Evolutionary conservation across 345 rosid species (phyloP).

Genomic region (Euclidium syriacum): DNA sequence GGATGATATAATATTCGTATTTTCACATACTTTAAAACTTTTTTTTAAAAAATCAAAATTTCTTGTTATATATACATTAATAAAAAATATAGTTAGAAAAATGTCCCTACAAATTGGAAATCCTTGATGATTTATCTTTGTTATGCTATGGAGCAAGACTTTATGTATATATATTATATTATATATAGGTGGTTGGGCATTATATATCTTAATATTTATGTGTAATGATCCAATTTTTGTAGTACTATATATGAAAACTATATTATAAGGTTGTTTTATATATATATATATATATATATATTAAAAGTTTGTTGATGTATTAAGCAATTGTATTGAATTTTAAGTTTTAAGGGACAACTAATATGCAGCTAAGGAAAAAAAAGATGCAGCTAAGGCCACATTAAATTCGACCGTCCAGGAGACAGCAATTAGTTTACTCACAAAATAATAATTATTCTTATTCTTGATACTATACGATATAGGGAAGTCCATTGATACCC

Average conservation of each 20-base stretch:
- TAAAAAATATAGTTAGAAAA: too few species aligned
- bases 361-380: slow-evolving; percentile 31
- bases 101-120: too few species aligned
- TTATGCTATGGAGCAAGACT: too few species aligned
- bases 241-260: not conserved
- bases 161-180: too few species aligned
- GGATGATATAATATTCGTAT: too few species aligned
- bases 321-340: not conserved
- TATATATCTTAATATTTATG: too few species aligned
- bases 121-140: too few species aligned
- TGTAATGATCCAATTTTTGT: not conserved
- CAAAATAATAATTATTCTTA: not conserved
- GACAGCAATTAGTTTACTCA: slow-evolving; percentile 7
- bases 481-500: slow-evolving; percentile 1
- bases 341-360: slow-evolving; percentile 20
- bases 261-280: too few species aligned
- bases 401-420: not conserved
- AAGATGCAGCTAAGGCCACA: slow-evolving; percentile 28
- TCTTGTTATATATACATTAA: too few species aligned
- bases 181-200: too few species aligned
- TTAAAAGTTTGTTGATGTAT: not conserved
- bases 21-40: too few species aligned
- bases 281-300: not conserved
- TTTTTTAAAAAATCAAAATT: too few species aligned
- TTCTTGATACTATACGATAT: not conserved